Evolutionary conservation across 2,329 filamentous ascomycete species (phyloP), one percentile per base, ranked within the genome.

Genomic region (Simplicillium aogashimaense): DNA sequence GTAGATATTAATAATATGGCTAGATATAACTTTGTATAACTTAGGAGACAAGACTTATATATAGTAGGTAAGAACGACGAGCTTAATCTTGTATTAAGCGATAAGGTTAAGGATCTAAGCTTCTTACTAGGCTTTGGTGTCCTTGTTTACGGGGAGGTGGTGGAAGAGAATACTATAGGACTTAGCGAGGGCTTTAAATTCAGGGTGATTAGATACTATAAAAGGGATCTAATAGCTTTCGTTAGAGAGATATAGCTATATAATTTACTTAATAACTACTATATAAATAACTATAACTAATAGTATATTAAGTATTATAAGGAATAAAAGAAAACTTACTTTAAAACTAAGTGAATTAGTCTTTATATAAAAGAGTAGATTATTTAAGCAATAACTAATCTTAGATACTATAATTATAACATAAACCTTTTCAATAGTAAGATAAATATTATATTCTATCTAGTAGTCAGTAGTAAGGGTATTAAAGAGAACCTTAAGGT

Each of bases 1-100:
- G 66, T 92, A 86, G 62, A 92, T 90, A 66, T 92, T 92, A 81
- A 92, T 90, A 65, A 92, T 92, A 58, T 78, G 80, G 43, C 86
- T 86, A 38, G 78, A 83, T 83, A 92, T 89, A 52, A 77, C 83
- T 43, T 72, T 65, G 66, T 85, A 92, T 32, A 92, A 68, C 8
- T 64, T 74, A 0, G 84, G 84, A 16, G 79, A 84, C 10, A 92
- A 71, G 28, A 92, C 83, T 65, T 92, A 86, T 86, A 92, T 92
- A 66, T 92, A 92, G 44, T 86, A 78, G 7, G 86, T 86, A 36
- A 92, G 68, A 1, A 92, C 85, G 39, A 92, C 74, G 40, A 92
- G 74, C 55, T 92, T 85, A 54, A 92, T 76, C 48, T 74, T 63
- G 60, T 89, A 68, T 62, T 81, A 62, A 49, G 65, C 64, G 55